Base-by-base conservation (phyloP, 768 basidiomycete species). In the Lactarius deliciosus region DNA sequence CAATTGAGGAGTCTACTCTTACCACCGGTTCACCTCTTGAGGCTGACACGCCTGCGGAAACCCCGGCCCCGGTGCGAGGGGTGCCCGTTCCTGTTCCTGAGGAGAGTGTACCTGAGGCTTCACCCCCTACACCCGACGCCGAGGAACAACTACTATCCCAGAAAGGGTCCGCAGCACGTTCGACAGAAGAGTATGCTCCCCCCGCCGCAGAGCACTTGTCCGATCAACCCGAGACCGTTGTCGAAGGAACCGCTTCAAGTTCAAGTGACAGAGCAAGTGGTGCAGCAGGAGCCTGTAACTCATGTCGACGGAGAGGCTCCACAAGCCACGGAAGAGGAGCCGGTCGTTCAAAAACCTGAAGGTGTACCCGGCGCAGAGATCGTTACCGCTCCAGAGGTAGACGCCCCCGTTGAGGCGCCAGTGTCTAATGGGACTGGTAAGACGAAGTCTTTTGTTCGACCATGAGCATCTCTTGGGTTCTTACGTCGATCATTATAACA, bases 401-500 rank as follows among this genome's bases (percentile, higher is more conserved):
- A 63, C 53, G 22, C 57, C 22, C 13, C 18, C 20, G 28, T 36
- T 3, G 53, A 50, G n/a, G 34, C n/a, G n/a, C 9, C 53, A 55
- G 50, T 25, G 34, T 32, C 36, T 16, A 38, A 38, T 56, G 62
- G 57, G 40, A 54, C 47, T 34, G 57, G 62, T 63, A 47, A 47
- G 62, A 43, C 20, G 18, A 28, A 3, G 11, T 55, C 47, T 25
- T 18, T 8, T 30, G 13, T 30, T 57, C 30, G 30, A 5, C n/a
- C 59, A 43, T 38, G 57, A 34, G 2, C 15, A 38, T 22, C 20
- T 34, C n/a, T 16, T 22, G 18, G 50, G 13, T 53, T 58, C 65
- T 60, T 15, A 59, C 2, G n/a, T 32, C 16, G 6, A 3, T 57
- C n/a, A 32, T 9, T 15, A 7, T 25, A 28, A 53, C 9, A 7